Conservation (phyloP, 2,329 filamentous ascomycete genomes). For the Pseudogymnoascus sp. region DNA sequence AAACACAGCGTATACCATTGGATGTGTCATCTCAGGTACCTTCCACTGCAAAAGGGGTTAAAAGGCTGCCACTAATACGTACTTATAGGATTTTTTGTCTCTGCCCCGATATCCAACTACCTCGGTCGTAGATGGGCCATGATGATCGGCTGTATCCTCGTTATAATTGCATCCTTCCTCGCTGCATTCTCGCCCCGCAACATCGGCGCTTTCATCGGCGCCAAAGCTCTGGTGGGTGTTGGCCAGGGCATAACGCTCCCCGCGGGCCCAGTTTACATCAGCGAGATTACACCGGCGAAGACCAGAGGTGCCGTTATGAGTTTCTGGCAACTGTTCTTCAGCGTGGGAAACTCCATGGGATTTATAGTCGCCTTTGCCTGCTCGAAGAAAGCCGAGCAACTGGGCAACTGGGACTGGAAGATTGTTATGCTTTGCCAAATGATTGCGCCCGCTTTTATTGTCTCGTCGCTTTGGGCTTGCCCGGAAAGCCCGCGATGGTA, state of each 20-base stretch:
- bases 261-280: conserved; percentile 46
- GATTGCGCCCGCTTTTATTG: conserved; percentile 40
- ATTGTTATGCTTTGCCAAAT: conserved; percentile 49
- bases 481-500: conserved; percentile 50
- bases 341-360: conserved; percentile 45
- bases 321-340: conserved; percentile 50
- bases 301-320: conserved; percentile 49
- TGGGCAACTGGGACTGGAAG: conserved; percentile 49
- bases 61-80: neutral
- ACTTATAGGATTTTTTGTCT: conserved; percentile 1
- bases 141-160: conserved; percentile 41
- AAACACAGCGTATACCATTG: conserved; percentile 1
- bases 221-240: conserved; percentile 44
- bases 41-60: neutral
- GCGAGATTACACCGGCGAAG: conserved; percentile 42
- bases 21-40: neutral
- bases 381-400: conserved; percentile 34
- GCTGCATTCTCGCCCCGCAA: conserved; percentile 41
- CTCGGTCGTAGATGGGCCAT: conserved; percentile 27
- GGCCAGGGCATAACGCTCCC: conserved; percentile 46
- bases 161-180: conserved; percentile 46
- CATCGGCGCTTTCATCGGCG: conserved; percentile 44
- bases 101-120: neutral
- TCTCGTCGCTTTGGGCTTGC: conserved; percentile 27
- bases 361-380: conserved; percentile 46